Percentiles rank a stretch among this genome's conserved stretches.
phyloP scores from a whole-genome alignment of 73 alveolate species.

The Paramecium octaurelia region DNA sequence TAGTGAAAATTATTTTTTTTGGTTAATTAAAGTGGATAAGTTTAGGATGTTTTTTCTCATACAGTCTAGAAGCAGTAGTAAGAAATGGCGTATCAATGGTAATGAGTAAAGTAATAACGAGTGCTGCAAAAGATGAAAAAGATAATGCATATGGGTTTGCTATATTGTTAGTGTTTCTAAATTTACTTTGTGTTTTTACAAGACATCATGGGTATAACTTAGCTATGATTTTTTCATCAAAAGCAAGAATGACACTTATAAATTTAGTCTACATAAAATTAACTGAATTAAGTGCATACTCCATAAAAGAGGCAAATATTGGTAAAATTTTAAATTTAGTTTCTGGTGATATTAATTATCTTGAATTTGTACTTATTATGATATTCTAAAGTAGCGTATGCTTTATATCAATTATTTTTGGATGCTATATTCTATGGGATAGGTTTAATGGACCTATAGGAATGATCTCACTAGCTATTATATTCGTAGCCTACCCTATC shows the following conservation, averaged over 20 bases:
- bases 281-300: background rate
- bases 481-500: background rate
- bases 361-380: background rate
- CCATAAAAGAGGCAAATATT: constrained; percentile 55
- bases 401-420: background rate
- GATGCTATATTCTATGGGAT: background rate
- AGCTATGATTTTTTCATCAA: background rate
- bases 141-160: background rate
- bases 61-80: background rate
- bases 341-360: constrained; percentile 39
- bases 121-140: background rate
- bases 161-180: background rate
- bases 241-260: background rate
- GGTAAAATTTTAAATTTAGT: constrained; percentile 45
- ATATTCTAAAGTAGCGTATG: background rate
- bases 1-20: background rate
- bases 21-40: background rate
- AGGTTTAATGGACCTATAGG: constrained; percentile 37
- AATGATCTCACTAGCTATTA: background rate
- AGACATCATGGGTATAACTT: constrained; percentile 5
- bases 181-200: background rate
- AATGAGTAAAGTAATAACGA: background rate
- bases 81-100: background rate
- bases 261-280: background rate
- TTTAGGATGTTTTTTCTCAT: background rate